Conservation (phyloP, 208 protist genomes). For the Wallacemonas sp. region DNA sequence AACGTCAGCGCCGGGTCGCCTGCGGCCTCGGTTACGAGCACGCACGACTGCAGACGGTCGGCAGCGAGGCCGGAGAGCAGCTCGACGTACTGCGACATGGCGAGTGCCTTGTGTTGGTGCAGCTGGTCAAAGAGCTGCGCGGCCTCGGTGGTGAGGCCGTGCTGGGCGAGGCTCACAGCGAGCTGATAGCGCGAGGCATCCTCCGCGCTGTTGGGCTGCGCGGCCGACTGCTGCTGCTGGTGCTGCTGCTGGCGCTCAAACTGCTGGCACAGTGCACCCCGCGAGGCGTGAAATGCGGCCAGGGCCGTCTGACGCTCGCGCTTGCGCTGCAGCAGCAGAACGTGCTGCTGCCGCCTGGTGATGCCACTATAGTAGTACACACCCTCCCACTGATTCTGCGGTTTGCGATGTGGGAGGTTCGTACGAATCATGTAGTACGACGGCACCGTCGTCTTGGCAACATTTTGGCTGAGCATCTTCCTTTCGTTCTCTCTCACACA, state of each 20-base stretch:
- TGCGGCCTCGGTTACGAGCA: slow-evolving; percentile 68
- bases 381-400: slow-evolving; percentile 86
- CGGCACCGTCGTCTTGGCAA: slow-evolving; percentile 84
- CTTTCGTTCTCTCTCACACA: not conserved
- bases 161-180: slow-evolving; percentile 44
- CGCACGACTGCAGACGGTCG: slow-evolving; percentile 38
- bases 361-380: slow-evolving; percentile 89
- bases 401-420: slow-evolving; percentile 86
- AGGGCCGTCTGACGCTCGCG: slow-evolving; percentile 48
- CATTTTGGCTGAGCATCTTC: slow-evolving; percentile 81
- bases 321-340: slow-evolving; percentile 78
- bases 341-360: slow-evolving; percentile 76
- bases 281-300: slow-evolving; percentile 29
- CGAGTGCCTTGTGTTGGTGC: slow-evolving; percentile 43
- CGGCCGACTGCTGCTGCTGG: slow-evolving; percentile 11
- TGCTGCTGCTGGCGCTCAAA: slow-evolving; percentile 6
- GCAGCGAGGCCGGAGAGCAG: slow-evolving; percentile 56
- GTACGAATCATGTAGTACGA: slow-evolving; percentile 90
- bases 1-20: slow-evolving; percentile 77
- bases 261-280: slow-evolving; percentile 15
- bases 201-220: too few relatives aligned
- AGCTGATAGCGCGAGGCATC: slow-evolving; percentile 28
- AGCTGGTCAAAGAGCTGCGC: slow-evolving; percentile 50
- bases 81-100: slow-evolving; percentile 47
- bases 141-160: slow-evolving; percentile 65